phyloP scores from a whole-genome alignment of 2,329 filamentous ascomycete species.

The Sarocladium kiliense region DNA sequence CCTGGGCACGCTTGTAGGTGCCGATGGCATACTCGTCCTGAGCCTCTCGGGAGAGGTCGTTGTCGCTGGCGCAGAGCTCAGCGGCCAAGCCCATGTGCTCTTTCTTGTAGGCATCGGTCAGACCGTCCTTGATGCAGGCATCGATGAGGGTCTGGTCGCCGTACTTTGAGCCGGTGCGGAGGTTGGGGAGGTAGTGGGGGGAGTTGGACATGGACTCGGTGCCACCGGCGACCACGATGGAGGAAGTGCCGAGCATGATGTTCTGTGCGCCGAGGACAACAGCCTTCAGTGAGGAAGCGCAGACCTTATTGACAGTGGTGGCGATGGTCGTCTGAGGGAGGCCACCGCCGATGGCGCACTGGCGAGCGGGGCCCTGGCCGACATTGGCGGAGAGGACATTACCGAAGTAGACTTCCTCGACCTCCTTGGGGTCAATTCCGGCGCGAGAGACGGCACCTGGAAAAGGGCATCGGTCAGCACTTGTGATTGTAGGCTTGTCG shows the following conservation, averaged over 20 bases:
- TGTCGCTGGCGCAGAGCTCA: conserved; percentile 85
- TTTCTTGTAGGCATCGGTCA: conserved; percentile 91
- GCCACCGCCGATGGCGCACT: conserved; percentile 86
- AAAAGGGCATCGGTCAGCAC: conserved; percentile 11
- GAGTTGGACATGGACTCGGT: conserved; percentile 98
- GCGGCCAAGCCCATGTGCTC: conserved; percentile 94
- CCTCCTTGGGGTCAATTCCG: conserved; percentile 81
- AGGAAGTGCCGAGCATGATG: conserved; percentile 93
- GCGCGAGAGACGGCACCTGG: conserved; percentile 76
- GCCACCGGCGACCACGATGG: conserved; percentile 88
- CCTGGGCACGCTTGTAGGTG: conserved; percentile 90
- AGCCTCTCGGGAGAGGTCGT: conserved; percentile 73
- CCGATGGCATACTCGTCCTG: conserved; percentile 96
- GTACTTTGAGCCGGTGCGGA: conserved; percentile 88
- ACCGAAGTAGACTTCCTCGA: conserved; percentile 96
- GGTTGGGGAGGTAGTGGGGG: conserved; percentile 87
- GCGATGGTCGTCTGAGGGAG: conserved; percentile 74
- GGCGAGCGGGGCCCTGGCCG: conserved; percentile 92
- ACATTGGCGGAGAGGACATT: conserved; percentile 90
- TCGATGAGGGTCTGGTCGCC: conserved; percentile 86
- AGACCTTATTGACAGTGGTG: conserved; percentile 98
- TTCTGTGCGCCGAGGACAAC: conserved; percentile 93
- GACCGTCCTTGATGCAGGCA: conserved; percentile 87
- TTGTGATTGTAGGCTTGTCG: background rate
- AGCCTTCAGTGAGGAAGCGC: conserved; percentile 90